Conservation (phyloP, 768 basidiomycete genomes). For the Boletus coccyginus region DNA sequence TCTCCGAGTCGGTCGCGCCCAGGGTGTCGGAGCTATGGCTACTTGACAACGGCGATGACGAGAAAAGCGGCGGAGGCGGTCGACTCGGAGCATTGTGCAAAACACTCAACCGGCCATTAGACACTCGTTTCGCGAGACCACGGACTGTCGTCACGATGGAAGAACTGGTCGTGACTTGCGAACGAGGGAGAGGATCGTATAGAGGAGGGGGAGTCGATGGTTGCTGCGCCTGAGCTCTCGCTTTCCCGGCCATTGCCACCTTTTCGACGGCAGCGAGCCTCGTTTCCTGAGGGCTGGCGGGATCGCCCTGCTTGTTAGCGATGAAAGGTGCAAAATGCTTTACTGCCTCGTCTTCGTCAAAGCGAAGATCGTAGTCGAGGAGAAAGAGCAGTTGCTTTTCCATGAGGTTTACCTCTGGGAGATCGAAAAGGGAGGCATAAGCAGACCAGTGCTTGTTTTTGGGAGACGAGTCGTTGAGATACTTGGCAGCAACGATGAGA, state of each 20-base stretch:
- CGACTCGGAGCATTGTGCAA: conserved; percentile 17
- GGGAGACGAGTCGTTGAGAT: conserved; percentile 93
- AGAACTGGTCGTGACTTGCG: conserved; percentile 26
- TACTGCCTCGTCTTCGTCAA: conserved; percentile 80
- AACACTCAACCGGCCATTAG: conserved; percentile 37
- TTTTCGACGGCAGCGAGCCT: conserved; percentile 53
- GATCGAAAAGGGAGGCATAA: conserved; percentile 74
- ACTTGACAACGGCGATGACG: conserved; percentile 34
- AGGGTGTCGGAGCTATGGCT: conserved; percentile 44
- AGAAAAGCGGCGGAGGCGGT: conserved; percentile 16
- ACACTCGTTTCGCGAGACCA: conserved; percentile 58
- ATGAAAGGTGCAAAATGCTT: conserved; percentile 70
- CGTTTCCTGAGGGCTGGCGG: conserved; percentile 37
- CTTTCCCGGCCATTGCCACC: conserved; percentile 53
- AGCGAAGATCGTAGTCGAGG: conserved; percentile 90
- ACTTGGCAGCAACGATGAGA: conserved; percentile 94
- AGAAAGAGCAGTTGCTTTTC: conserved; percentile 93
- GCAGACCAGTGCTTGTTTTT: conserved; percentile 93
- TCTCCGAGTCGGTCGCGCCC: conserved; percentile 52
- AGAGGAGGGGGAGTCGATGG: conserved; percentile 45
- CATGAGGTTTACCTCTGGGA: conserved; percentile 89
- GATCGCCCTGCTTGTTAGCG: conserved; percentile 18
- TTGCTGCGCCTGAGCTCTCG: conserved; percentile 47
- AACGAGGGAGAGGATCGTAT: conserved; percentile 31
- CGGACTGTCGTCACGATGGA: conserved; percentile 55